A percentile compares a stretch with the other conserved stretches of the same genome.
phyloP scores from a whole-genome alignment of 2,329 filamentous ascomycete genomes.

The Escovopsis weberi region DNA sequence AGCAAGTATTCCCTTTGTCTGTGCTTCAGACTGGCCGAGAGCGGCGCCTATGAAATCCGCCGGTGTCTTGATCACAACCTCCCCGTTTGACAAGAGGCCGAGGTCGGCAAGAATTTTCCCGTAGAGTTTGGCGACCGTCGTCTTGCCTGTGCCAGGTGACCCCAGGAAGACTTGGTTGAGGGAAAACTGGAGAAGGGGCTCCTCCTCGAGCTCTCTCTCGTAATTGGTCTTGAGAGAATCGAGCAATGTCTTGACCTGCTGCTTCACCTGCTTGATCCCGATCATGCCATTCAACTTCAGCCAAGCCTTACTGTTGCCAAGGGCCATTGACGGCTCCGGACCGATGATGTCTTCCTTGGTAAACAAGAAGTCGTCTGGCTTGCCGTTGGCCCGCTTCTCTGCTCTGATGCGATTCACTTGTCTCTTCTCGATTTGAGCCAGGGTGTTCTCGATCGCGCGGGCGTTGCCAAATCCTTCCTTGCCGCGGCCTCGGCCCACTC shows the following conservation, averaged over 20 bases:
- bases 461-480: slow-evolving; percentile 61
- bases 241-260: slow-evolving; percentile 42
- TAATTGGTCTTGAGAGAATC: slow-evolving; percentile 51
- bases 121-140: slow-evolving; percentile 59
- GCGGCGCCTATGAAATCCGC: slow-evolving; percentile 54
- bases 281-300: slow-evolving; percentile 39
- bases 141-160: slow-evolving; percentile 62
- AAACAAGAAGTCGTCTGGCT: slow-evolving; percentile 43
- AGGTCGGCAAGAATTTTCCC: slow-evolving; percentile 53
- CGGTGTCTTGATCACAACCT: slow-evolving; percentile 60
- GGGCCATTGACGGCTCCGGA: slow-evolving; percentile 42
- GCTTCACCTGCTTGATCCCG: slow-evolving; percentile 48
- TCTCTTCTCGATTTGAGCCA: slow-evolving; percentile 37
- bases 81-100: slow-evolving; percentile 51
- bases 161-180: slow-evolving; percentile 60
- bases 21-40: slow-evolving; percentile 53
- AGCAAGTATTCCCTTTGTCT: slow-evolving; percentile 58
- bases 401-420: slow-evolving; percentile 41
- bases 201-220: slow-evolving; percentile 46
- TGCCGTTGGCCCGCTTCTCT: slow-evolving; percentile 25
- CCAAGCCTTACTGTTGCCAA: slow-evolving; percentile 42
- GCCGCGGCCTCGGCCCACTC: slow-evolving; percentile 48
- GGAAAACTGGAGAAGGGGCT: slow-evolving; percentile 41
- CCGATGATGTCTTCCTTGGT: slow-evolving; percentile 58
- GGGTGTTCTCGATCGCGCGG: slow-evolving; percentile 47